Base-by-base conservation (phyloP, 495 filamentous ascomycete species). In the Trichoderma asperelloides region DNA sequence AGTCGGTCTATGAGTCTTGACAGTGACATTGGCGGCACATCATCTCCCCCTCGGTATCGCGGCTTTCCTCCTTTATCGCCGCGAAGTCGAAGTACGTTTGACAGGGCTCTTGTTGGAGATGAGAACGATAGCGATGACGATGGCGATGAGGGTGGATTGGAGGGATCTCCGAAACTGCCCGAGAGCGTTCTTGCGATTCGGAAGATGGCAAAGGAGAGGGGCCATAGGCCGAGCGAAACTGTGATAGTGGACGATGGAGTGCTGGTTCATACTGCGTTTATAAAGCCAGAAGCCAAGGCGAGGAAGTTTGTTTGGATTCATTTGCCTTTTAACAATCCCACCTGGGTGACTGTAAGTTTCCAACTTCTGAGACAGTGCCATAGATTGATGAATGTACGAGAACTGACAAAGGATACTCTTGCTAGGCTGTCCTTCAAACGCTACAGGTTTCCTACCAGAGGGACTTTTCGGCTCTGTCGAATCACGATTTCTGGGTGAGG, bases 231-330 rank as follows among this genome's bases (percentile, higher is more conserved):
- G 43, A 65, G 66, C n/a, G 71, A 72, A 41, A 65, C 66, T 43
- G 49, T 65, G 5, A 66, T 60, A 39, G 57, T 71, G 28, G 69
- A 72, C 4, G 75, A 77, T 1, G 55, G 13, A 2, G 66, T 74
- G 30, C 68, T 72, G 1, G 77, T 16, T 30, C 55, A 60, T 28
- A 18, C 13, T 21, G 77, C 77, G 4, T 80, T 81, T 68, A 78
- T 76, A 33, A 70, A 78, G 33, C 78, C 79, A 0, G 69, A 77
- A 65, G 72, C 77, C 9, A 67, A 69, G 5, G 71, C 69, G 70
- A 76, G 75, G 15, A 82, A 86, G 70, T 81, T 89, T 43, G 79
- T 85, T 65, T 90, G 87, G 88, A 83, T 89, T 45, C 88, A 90
- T 71, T 73, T 88, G 33, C 87, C 87, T 0, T 89, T 83, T 68